phyloP scores from a whole-genome alignment of 2,329 filamentous ascomycete genomes.

The Pestalotiopsis sp. region DNA sequence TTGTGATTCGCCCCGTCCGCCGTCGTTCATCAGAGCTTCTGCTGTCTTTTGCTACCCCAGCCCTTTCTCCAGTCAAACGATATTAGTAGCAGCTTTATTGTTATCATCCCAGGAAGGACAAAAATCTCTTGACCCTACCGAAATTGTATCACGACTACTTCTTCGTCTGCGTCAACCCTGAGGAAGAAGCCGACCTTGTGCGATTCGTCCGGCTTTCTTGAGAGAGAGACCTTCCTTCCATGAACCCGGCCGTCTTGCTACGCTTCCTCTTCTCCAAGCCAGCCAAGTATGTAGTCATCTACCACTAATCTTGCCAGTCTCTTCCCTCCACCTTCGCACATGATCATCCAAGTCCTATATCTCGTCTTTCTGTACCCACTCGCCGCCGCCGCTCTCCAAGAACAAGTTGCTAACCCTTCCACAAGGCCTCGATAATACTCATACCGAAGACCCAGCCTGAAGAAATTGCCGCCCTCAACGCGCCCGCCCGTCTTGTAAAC shows the following conservation, averaged over 20 bases:
- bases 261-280: conserved; percentile 87
- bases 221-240: conserved; percentile 54
- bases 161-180: not conserved
- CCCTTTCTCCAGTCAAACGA: not conserved
- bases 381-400: not conserved
- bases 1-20: not conserved
- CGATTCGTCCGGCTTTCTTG: not conserved
- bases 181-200: not conserved
- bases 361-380: not conserved
- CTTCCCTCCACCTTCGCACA: not conserved
- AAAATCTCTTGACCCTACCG: not conserved
- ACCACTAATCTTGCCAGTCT: conserved; percentile 2
- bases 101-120: not conserved
- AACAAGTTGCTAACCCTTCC: not conserved
- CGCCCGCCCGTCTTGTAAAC: not conserved
- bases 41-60: not conserved
- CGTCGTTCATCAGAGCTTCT: not conserved
- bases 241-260: conserved; percentile 89
- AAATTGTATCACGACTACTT: not conserved
- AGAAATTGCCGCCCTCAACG: conserved; percentile 15
- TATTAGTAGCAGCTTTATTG: not conserved
- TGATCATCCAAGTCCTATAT: not conserved
- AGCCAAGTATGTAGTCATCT: conserved; percentile 71
- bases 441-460: conserved; percentile 12
- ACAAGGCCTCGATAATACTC: conserved; percentile 64